Conservation (phyloP, 2,329 filamentous ascomycete genomes). For the Bipolaris sorokiniana region DNA sequence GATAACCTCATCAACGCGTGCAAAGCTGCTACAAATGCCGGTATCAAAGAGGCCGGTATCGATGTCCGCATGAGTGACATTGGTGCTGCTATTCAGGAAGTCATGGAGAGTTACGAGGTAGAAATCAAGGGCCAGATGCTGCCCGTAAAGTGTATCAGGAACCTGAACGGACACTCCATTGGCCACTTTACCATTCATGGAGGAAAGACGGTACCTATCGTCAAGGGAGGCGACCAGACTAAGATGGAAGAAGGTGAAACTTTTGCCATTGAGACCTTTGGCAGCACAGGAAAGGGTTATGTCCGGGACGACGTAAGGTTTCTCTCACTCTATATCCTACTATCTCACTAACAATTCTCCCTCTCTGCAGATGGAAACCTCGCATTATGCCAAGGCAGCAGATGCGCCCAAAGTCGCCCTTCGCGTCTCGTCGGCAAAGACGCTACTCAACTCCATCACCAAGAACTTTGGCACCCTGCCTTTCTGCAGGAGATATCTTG, state of each 20-base stretch:
- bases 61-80: slow-evolving; percentile 89
- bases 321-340: neutral
- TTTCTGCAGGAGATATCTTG: slow-evolving; percentile 88
- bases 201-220: slow-evolving; percentile 90
- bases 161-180: slow-evolving; percentile 90
- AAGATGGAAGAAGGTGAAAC: slow-evolving; percentile 99
- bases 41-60: slow-evolving; percentile 87
- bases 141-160: slow-evolving; percentile 83
- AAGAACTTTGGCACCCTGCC: slow-evolving; percentile 96
- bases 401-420: slow-evolving; percentile 79
- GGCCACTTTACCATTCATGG: slow-evolving; percentile 89
- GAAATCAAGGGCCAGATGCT: slow-evolving; percentile 79
- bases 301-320: slow-evolving; percentile 76
- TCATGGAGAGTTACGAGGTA: slow-evolving; percentile 92
- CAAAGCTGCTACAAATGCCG: slow-evolving; percentile 73
- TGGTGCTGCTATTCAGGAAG: slow-evolving; percentile 82
- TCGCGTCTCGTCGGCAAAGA: slow-evolving; percentile 81
- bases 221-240: slow-evolving; percentile 83
- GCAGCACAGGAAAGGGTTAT: slow-evolving; percentile 87
- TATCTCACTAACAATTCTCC: neutral
- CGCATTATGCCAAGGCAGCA: slow-evolving; percentile 79
- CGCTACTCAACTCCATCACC: slow-evolving; percentile 84
- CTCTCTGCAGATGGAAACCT: slow-evolving; percentile 69
- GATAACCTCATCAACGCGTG: slow-evolving; percentile 71
- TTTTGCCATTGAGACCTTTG: slow-evolving; percentile 96